Conservation (phyloP, 768 basidiomycete species). For the Rhodotorula kratochvilovae region DNA sequence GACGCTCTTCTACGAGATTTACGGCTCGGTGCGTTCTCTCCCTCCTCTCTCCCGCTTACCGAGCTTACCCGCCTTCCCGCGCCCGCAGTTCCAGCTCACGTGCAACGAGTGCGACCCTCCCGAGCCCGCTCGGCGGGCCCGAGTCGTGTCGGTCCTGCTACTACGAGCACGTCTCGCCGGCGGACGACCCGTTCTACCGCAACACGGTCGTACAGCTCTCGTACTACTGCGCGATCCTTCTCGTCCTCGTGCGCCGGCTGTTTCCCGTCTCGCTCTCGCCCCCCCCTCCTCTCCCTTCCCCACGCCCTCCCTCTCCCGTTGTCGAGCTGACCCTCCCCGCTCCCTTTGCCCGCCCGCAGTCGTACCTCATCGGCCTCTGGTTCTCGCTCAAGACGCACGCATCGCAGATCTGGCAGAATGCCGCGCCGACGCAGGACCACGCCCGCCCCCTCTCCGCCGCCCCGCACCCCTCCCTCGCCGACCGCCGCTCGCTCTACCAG, state of each 20-base stretch:
- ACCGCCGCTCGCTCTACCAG: constrained; percentile 31
- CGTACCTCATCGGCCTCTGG: constrained; percentile 95
- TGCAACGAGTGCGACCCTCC: constrained; percentile 69
- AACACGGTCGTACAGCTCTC: constrained; percentile 89
- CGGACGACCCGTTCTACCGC: constrained; percentile 92
- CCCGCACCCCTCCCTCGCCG: neutral
- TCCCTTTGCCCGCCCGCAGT: constrained; percentile 54
- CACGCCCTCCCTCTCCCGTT: no score
- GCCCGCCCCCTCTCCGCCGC: constrained; percentile 13
- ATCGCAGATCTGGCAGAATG: constrained; percentile 96
- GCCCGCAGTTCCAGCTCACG: constrained; percentile 70
- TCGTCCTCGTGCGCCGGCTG: constrained; percentile 68
- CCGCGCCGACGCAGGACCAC: constrained; percentile 26
- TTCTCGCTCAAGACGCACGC: constrained; percentile 98
- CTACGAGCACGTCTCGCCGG: constrained; percentile 90
- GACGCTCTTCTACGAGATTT: constrained; percentile 95
- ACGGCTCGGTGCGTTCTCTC: constrained; percentile 73
- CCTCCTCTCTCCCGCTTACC: neutral
- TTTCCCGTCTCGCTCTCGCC: neutral
- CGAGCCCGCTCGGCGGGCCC: constrained; percentile 7
- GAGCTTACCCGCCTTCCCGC: neutral
- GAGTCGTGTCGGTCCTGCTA: constrained; percentile 81
- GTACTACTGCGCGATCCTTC: constrained; percentile 88
- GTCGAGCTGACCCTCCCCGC: neutral
- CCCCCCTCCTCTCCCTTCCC: no score